A percentile compares a stretch with the other conserved stretches of the same genome.
These are phyloP conservation scores for Phoma sp. DNA, from an alignment of 2,329 filamentous ascomycete genomes.

Conservation along the genomic window DNA sequence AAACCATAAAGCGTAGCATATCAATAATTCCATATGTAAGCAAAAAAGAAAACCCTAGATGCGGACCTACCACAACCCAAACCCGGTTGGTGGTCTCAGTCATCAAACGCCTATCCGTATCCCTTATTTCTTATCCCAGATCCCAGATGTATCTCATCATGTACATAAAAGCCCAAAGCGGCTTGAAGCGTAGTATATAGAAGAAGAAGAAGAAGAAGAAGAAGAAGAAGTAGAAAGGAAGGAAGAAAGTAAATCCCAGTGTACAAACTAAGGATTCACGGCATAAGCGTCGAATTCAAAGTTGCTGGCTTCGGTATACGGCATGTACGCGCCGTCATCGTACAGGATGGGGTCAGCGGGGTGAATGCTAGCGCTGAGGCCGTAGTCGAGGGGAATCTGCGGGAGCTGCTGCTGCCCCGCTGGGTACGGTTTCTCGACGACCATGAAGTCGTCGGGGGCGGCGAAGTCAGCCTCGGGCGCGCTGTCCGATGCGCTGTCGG, in stretches of 20 bases:
- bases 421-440: conserved; percentile 4
- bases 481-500: conserved; percentile 33
- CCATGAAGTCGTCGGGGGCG: background rate
- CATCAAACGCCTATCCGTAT: conserved; percentile 20
- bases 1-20: background rate
- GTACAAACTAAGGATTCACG: conserved; percentile 22
- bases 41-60: conserved; percentile 6
- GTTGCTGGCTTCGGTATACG: conserved; percentile 25
- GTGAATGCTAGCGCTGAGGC: conserved; percentile 27
- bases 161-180: conserved; percentile 1
- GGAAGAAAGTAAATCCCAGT: conserved; percentile 2
- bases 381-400: conserved; percentile 12
- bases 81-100: conserved; percentile 31
- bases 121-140: background rate
- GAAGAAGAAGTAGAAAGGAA: background rate
- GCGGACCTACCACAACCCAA: conserved; percentile 35
- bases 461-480: background rate
- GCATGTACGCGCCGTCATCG: conserved; percentile 24
- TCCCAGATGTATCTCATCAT: background rate
- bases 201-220: background rate
- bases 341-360: conserved; percentile 27
- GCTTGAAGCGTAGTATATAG: too few relatives aligned
- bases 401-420: conserved; percentile 9
- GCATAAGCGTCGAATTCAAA: conserved; percentile 39
- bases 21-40: background rate